A percentile compares a stretch with the other conserved stretches of the same genome.
These are phyloP conservation scores for Closterium sp. DNA, from an alignment of 139 green algal genomes.

Conservation along the genomic window DNA sequence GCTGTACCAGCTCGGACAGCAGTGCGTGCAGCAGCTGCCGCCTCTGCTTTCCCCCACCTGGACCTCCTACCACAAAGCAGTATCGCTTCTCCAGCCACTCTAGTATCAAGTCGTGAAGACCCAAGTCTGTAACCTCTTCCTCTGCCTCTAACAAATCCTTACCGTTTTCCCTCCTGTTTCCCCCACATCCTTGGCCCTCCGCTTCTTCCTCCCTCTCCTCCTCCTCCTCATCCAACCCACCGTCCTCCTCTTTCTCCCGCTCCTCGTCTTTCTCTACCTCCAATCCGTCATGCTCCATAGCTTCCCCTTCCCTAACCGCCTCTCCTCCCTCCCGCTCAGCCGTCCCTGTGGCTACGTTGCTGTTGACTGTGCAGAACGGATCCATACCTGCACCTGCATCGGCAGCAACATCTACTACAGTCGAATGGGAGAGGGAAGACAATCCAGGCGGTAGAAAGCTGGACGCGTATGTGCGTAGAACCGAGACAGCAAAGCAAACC, in stretches of 20 bases:
- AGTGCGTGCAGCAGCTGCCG: not conserved
- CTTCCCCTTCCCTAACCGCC: not conserved
- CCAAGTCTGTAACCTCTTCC: not conserved
- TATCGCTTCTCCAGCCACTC: not conserved
- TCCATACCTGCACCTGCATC: not conserved
- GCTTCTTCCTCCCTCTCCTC: no score
- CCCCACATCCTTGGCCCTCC: not conserved
- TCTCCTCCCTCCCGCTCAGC: not conserved
- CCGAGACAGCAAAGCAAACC: not conserved
- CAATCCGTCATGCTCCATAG: not conserved
- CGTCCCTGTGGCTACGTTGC: not conserved
- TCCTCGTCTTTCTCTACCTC: not conserved
- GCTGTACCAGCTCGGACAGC: not conserved
- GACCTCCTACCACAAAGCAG: not conserved
- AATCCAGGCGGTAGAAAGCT: not conserved
- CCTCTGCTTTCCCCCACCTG: not conserved
- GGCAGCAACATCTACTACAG: not conserved
- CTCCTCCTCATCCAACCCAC: no score
- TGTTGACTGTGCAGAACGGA: not conserved
- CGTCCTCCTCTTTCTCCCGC: not conserved
- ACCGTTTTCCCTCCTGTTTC: not conserved
- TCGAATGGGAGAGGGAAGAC: not conserved
- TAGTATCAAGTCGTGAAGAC: not conserved
- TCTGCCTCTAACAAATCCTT: not conserved
- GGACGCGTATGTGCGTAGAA: not conserved